Percentiles rank a stretch among this genome's conserved stretches.
These are phyloP conservation scores for Cydonia oblonga DNA, from an alignment of 331 rosid species.

Conservation along the genomic window DNA sequence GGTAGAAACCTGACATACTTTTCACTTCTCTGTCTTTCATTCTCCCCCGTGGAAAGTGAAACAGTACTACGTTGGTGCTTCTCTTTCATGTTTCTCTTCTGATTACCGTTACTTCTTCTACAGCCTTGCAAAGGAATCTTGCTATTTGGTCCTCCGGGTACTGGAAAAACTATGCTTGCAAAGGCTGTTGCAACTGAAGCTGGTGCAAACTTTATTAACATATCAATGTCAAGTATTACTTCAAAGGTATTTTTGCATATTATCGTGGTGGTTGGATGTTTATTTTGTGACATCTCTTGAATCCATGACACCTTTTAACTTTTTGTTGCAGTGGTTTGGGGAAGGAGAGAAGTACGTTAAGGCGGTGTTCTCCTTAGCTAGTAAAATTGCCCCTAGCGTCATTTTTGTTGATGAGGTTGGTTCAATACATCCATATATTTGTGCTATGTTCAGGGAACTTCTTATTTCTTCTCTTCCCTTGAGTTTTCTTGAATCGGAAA, in stretches of 20 bases:
- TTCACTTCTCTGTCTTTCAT: neutral
- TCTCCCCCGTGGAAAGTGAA: neutral
- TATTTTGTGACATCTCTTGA: neutral
- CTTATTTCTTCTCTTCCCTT: too few species aligned
- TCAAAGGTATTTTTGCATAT: slow-evolving; percentile 51
- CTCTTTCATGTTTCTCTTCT: neutral
- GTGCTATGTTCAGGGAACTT: neutral
- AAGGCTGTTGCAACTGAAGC: slow-evolving; percentile 99
- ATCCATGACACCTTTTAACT: neutral
- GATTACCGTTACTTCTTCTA: slow-evolving; percentile 10
- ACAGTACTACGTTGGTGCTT: neutral
- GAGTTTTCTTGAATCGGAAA: slow-evolving; percentile 6
- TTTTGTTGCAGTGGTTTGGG: slow-evolving; percentile 81
- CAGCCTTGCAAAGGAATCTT: slow-evolving; percentile 98
- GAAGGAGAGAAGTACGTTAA: slow-evolving; percentile 96
- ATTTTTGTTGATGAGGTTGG: slow-evolving; percentile 96
- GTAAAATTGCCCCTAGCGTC: slow-evolving; percentile 97
- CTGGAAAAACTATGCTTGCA: slow-evolving; percentile 98
- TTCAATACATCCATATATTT: neutral
- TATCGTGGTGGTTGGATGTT: neutral
- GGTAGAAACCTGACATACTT: slow-evolving; percentile 20
- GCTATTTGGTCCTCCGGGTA: slow-evolving; percentile 96
- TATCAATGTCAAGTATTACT: slow-evolving; percentile 92
- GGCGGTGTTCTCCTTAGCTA: slow-evolving; percentile 87
- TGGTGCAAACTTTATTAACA: slow-evolving; percentile 92